Conservation (phyloP, 1,139 yeast species). For the Hyphopichia wangnamkhiaoensis region DNA sequence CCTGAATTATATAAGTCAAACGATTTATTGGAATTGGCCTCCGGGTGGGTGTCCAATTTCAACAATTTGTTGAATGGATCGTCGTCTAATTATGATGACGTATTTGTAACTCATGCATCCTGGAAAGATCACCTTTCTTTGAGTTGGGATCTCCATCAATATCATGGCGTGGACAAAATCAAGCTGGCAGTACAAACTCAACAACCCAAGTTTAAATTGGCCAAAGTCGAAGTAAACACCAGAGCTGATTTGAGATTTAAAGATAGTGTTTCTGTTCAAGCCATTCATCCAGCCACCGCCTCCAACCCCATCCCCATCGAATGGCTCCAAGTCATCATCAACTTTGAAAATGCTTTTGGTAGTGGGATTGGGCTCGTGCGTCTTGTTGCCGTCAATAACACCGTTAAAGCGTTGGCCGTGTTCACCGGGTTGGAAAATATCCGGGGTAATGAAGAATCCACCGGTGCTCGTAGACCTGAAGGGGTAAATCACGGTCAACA, state of each 20-base stretch:
- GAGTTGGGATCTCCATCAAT: conserved; percentile 30
- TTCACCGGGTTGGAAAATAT: conserved; percentile 37
- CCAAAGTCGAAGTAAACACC: conserved; percentile 23
- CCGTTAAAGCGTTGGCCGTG: conserved; percentile 29
- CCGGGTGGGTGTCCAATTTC: conserved; percentile 28
- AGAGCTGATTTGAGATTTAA: conserved; percentile 26
- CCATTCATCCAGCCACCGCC: conserved; percentile 24
- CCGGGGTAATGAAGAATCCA: conserved; percentile 29
- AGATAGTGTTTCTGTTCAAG: conserved; percentile 22
- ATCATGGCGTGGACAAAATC: conserved; percentile 27
- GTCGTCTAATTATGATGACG: conserved; percentile 8
- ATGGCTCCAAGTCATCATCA: conserved; percentile 32
- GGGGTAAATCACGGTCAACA: conserved; percentile 42
- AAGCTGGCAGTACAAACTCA: conserved; percentile 10
- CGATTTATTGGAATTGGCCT: conserved; percentile 20
- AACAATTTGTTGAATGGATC: conserved; percentile 16
- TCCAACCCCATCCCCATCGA: conserved; percentile 24
- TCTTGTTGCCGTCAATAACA: conserved; percentile 27
- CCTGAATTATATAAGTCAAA: conserved; percentile 22
- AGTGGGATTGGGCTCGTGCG: conserved; percentile 32
- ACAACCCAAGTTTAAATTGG: conserved; percentile 18
- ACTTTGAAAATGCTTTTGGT: conserved; percentile 30
- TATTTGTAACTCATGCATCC: conserved; percentile 25
- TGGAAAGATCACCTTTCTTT: conserved; percentile 40
- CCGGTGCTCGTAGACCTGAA: conserved; percentile 29